phyloP scores from a whole-genome alignment of 2,329 filamentous ascomycete species.

The Ascochyta lentis region DNA sequence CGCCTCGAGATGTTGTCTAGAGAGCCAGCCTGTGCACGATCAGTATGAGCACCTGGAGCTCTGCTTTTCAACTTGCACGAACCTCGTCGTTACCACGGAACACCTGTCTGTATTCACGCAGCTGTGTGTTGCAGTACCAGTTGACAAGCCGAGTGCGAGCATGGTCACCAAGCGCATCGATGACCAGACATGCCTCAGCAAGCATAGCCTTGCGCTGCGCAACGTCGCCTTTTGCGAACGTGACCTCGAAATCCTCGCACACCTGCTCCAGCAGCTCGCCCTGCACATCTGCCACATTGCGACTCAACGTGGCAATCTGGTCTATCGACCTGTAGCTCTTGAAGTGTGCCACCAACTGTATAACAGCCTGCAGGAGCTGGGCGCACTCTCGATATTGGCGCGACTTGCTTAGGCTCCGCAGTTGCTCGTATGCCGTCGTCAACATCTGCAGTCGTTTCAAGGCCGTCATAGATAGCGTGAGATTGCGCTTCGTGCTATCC shows the following conservation, averaged over 20 bases:
- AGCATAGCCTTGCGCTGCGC: constrained; percentile 72
- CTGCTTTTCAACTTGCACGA: constrained; percentile 7
- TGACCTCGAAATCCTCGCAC: constrained; percentile 98
- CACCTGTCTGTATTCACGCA: constrained; percentile 93
- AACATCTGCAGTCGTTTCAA: constrained; percentile 97
- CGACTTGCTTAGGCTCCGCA: constrained; percentile 80
- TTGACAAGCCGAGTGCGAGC: constrained; percentile 82
- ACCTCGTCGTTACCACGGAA: constrained; percentile 92
- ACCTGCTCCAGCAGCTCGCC: constrained; percentile 92
- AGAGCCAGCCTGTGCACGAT: constrained; percentile 69
- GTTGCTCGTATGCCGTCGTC: constrained; percentile 97
- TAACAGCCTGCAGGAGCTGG: constrained; percentile 88
- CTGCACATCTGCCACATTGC: constrained; percentile 92
- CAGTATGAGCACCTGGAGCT: constrained; percentile 14
- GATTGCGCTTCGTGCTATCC: constrained; percentile 94
- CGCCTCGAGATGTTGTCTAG: constrained; percentile 94
- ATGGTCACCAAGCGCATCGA: constrained; percentile 91
- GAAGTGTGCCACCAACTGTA: constrained; percentile 98
- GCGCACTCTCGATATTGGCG: constrained; percentile 95
- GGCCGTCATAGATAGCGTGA: constrained; percentile 97
- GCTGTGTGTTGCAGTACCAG: constrained; percentile 98
- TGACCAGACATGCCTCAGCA: constrained; percentile 87
- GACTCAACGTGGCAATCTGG: constrained; percentile 91
- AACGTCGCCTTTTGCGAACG: constrained; percentile 89
- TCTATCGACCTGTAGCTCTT: constrained; percentile 97